phyloP scores from a whole-genome alignment of 2,329 filamentous ascomycete genomes.

The Pseudocercospora macadamiae region DNA sequence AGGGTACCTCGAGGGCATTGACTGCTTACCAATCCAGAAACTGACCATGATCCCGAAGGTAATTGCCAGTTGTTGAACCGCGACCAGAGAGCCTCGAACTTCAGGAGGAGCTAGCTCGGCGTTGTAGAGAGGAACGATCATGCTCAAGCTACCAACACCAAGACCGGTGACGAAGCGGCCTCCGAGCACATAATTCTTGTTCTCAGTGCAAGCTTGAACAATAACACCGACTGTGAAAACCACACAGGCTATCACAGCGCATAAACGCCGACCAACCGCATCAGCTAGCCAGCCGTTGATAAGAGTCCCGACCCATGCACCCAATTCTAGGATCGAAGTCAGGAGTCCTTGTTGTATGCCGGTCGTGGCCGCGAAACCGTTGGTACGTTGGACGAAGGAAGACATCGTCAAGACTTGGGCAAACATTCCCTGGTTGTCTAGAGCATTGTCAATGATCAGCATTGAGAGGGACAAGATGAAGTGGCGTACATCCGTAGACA shows the following conservation, averaged over 20 bases:
- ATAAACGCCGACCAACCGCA: slow-evolving; percentile 67
- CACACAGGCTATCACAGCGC: slow-evolving; percentile 65
- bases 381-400: slow-evolving; percentile 43
- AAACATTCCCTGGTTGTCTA: slow-evolving; percentile 78
- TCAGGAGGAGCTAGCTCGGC: slow-evolving; percentile 59
- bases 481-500: slow-evolving; percentile 55
- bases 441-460: background rate
- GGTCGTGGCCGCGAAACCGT: slow-evolving; percentile 28
- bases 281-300: slow-evolving; percentile 73
- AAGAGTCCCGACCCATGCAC: slow-evolving; percentile 74
- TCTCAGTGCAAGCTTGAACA: slow-evolving; percentile 53
- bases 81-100: slow-evolving; percentile 65
- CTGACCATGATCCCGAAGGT: slow-evolving; percentile 59
- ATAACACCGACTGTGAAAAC: slow-evolving; percentile 73
- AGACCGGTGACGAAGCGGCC: slow-evolving; percentile 72
- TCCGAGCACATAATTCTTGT: slow-evolving; percentile 57
- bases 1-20: no score
- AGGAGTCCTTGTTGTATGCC: slow-evolving; percentile 46
- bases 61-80: slow-evolving; percentile 65
- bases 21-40: slow-evolving; percentile 13
- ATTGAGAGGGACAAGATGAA: background rate
- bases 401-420: slow-evolving; percentile 64
- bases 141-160: slow-evolving; percentile 69
- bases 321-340: slow-evolving; percentile 71
- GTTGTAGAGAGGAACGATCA: slow-evolving; percentile 56